These are phyloP conservation scores for Jatropha podagrica DNA, from an alignment of 441 rosid species.

Conservation along the genomic window DNA sequence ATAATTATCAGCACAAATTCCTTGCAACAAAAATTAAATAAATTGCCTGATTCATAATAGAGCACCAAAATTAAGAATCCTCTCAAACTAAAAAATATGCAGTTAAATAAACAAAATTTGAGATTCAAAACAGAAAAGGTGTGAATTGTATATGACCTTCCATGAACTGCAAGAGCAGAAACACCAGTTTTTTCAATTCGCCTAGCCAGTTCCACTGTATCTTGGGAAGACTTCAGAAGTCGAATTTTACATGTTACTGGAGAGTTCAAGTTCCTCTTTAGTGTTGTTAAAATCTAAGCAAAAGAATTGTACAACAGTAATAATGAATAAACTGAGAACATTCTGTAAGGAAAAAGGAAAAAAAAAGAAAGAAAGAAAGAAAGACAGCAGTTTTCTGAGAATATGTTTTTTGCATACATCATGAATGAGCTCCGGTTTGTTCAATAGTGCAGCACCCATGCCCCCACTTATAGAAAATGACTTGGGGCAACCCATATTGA, in stretches of 20 bases:
- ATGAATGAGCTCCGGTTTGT: constrained; percentile 73
- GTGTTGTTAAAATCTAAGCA: constrained; percentile 73
- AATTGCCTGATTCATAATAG: not conserved
- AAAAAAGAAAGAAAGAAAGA: not conserved
- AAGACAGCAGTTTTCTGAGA: not conserved
- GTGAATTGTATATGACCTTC: constrained; percentile 52
- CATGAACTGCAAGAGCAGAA: constrained; percentile 90
- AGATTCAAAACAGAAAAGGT: not conserved
- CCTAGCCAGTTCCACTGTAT: constrained; percentile 87
- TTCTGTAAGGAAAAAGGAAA: too few species aligned
- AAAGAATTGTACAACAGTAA: constrained; percentile 10
- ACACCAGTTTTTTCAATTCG: constrained; percentile 89
- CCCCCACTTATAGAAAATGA: constrained; percentile 93
- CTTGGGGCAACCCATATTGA: constrained; percentile 96
- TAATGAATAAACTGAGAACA: constrained; percentile 13
- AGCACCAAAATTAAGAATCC: not conserved
- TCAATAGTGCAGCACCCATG: constrained; percentile 93
- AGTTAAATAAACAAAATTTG: not conserved
- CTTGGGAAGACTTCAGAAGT: constrained; percentile 61
- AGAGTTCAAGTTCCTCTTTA: constrained; percentile 73
- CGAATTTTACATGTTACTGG: constrained; percentile 94
- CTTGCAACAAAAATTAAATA: not conserved
- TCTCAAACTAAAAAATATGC: not conserved
- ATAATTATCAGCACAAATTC: not conserved
- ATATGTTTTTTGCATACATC: constrained; percentile 50